Conservation (phyloP, 2,329 filamentous ascomycete genomes). For the Aspergillus fijiensis region DNA sequence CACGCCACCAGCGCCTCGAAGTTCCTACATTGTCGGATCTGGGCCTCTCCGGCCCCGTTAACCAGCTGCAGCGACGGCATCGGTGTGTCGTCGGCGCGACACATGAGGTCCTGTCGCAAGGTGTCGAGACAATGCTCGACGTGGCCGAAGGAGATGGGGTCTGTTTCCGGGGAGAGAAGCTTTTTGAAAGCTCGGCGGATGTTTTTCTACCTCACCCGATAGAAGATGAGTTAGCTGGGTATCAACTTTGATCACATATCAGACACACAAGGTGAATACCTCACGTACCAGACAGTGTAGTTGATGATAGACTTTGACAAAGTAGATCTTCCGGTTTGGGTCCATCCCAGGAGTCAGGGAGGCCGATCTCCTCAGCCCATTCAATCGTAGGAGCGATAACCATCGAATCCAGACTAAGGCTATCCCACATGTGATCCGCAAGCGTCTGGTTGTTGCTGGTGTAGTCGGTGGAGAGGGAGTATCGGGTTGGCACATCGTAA, state of each 20-base stretch:
- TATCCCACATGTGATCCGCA: conserved; percentile 7
- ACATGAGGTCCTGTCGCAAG: conserved; percentile 8
- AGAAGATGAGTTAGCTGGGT: no score
- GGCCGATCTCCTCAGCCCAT: conserved; percentile 2
- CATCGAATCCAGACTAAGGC: conserved; percentile 2
- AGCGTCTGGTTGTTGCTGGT: conserved; percentile 1
- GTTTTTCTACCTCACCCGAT: not conserved
- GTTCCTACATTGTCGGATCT: conserved; percentile 5
- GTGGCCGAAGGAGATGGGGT: not conserved
- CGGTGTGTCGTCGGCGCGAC: conserved; percentile 5
- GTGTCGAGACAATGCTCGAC: conserved; percentile 9
- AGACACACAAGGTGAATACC: no score
- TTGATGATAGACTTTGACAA: conserved; percentile 10
- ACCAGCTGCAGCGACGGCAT: conserved; percentile 5
- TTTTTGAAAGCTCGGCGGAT: conserved; percentile 1
- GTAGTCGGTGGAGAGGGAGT: conserved; percentile 6
- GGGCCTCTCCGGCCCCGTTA: conserved; percentile 7
- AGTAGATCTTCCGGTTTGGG: conserved; percentile 4
- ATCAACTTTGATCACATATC: no score
- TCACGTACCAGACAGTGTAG: conserved; percentile 7
- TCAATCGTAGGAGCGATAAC: conserved; percentile 5
- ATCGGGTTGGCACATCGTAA: not conserved
- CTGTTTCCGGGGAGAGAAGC: not conserved
- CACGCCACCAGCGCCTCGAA: conserved; percentile 5
- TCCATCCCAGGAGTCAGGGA: conserved; percentile 3